Evolutionary conservation across 192 early-diverging fungal species (phyloP), one percentile per base, ranked within the genome.

Genomic region (Rhizophagus sp.): DNA sequence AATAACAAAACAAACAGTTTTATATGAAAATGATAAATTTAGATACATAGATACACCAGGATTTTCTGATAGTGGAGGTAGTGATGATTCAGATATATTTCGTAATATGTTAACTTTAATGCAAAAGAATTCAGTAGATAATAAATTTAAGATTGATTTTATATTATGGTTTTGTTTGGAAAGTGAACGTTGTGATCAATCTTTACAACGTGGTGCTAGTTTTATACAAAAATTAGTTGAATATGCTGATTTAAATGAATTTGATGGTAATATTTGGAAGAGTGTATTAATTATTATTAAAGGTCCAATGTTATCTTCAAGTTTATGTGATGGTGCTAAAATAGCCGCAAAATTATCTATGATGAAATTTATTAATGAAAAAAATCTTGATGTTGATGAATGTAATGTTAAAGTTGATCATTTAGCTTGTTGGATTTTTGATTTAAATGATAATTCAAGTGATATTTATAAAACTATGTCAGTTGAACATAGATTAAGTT

Each of bases 121-220:
- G 65, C 65, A 67, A 67, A 3, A 67, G 10, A 33, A 67, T 67
- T 67, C 65, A 7, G 7, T 19, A 17, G 17, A 67, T 67, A 67
- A 67, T 13, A 67, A 67, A 67, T 67, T 67, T 33, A 67, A 67
- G 19, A 33, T 67, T 67, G 65, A 67, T 33, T 2, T 67, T 33
- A 67, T 67, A 19, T 67, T 67, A 67, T 67, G 65, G 65, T 67
- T 67, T 67, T 67, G 65, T 10, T 67, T 67, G 25, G 65, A 67
- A 67, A 67, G 65, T 67, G 15, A 33, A 30, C n/a, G 65, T 33
- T 67, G 65, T 67, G 33, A 67, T 67, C 65, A 67, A 67, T 13
- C 25, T 24, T 33, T 67, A 33, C 65, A 67, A 67, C 65, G 65
- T 67, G 65, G 65, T 34, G 65, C 65, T 11, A 67, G 24, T 33